phyloP scores from a whole-genome alignment of 495 filamentous ascomycete species.

The Lepidopterella palustris region DNA sequence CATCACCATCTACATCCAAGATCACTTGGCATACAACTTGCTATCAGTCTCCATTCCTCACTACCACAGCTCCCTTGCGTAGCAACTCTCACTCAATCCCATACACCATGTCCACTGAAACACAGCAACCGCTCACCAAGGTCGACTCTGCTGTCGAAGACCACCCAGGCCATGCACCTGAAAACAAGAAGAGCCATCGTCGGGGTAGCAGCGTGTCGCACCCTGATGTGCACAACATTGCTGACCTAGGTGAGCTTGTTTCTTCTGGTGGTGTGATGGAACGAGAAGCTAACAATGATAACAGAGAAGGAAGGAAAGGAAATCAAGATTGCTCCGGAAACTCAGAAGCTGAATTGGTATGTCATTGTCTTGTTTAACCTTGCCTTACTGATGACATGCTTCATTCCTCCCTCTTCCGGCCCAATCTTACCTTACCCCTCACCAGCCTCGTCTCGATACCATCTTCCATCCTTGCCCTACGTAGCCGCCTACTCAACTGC shows the following conservation, averaged over 20 bases:
- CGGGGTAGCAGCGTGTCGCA: constrained; percentile 59
- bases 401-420: constrained; percentile 7
- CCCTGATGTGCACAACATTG: constrained; percentile 74
- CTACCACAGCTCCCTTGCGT: background rate
- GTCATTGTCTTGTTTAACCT: constrained; percentile 25
- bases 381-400: background rate
- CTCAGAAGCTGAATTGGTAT: constrained; percentile 85
- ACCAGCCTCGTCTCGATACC: background rate
- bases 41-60: background rate
- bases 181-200: constrained; percentile 54
- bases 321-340: constrained; percentile 75
- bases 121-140: constrained; percentile 54
- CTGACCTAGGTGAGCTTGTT: constrained; percentile 65
- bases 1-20: background rate
- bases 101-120: constrained; percentile 54
- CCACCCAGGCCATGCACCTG: constrained; percentile 58
- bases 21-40: background rate
- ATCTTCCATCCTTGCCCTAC: background rate
- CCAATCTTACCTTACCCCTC: background rate
- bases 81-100: background rate
- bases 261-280: constrained; percentile 6
- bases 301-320: constrained; percentile 70
- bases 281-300: constrained; percentile 24
- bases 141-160: constrained; percentile 83
- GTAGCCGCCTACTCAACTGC: background rate